Evolutionary conservation across 805 yeast species (phyloP).

Genomic region (Pichia scutulata): DNA sequence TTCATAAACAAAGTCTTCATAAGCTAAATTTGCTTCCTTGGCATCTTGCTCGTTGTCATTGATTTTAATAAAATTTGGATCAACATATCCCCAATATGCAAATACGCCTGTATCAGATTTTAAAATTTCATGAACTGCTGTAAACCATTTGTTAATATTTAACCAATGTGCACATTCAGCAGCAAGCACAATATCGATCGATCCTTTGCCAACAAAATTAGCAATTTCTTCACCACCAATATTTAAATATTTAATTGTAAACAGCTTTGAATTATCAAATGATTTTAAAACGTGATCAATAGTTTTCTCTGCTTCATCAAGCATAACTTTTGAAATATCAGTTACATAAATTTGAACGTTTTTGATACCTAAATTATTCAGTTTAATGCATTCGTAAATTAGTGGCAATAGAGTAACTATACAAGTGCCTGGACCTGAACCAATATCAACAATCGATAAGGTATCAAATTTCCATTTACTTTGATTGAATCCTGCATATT

Average conservation of each 20-base stretch:
- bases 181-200: constrained; percentile 59
- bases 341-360: constrained; percentile 32
- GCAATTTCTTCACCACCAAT: constrained; percentile 20
- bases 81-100: constrained; percentile 75
- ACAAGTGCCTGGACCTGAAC: constrained; percentile 51
- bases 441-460: constrained; percentile 38
- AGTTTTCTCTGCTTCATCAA: constrained; percentile 32
- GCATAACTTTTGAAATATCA: constrained; percentile 42
- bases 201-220: constrained; percentile 14
- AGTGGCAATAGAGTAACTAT: constrained; percentile 36
- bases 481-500: constrained; percentile 1
- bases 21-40: constrained; percentile 34
- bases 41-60: constrained; percentile 24
- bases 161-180: constrained; percentile 91
- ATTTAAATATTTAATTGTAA: constrained; percentile 8
- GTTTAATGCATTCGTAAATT: constrained; percentile 16
- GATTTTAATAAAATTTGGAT: constrained; percentile 47
- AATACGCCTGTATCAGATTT: constrained; percentile 38
- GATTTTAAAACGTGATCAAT: constrained; percentile 1
- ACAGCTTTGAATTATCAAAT: neutral
- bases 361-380: neutral
- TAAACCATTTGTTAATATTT: constrained; percentile 20
- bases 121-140: constrained; percentile 29
- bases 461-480: neutral
- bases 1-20: constrained; percentile 35